Evolutionary conservation across 2,329 filamentous ascomycete species (phyloP).

Genomic region (Penicillium sp.): DNA sequence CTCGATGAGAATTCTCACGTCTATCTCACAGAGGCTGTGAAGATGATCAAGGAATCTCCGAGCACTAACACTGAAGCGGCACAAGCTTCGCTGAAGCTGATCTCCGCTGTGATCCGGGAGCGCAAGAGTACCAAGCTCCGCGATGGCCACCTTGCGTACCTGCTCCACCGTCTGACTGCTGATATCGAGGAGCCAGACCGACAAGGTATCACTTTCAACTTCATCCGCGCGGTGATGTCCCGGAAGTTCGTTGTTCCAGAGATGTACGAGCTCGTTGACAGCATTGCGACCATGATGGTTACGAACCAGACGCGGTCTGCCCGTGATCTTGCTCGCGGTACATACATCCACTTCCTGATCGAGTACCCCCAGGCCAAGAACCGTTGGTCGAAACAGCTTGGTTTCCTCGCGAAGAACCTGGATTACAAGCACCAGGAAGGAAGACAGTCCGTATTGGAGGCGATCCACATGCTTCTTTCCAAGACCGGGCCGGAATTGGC

Average conservation of each 20-base stretch:
- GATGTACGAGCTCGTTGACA: conserved; percentile 88
- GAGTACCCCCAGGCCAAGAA: conserved; percentile 92
- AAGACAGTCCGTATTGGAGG: conserved; percentile 88
- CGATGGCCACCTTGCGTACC: conserved; percentile 75
- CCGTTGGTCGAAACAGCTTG: conserved; percentile 83
- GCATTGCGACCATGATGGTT: conserved; percentile 88
- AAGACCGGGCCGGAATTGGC: conserved; percentile 81
- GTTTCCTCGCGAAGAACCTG: conserved; percentile 85
- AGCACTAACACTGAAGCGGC: conserved; percentile 79
- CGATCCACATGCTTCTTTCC: conserved; percentile 77
- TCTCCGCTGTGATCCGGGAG: conserved; percentile 81
- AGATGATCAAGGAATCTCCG: conserved; percentile 71
- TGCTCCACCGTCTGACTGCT: conserved; percentile 77
- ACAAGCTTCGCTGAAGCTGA: conserved; percentile 83
- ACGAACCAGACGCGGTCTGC: conserved; percentile 90
- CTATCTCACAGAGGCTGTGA: conserved; percentile 81
- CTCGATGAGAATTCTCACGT: conserved; percentile 71
- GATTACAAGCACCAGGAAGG: conserved; percentile 87
- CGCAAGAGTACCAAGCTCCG: conserved; percentile 72
- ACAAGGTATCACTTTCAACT: conserved; percentile 91
- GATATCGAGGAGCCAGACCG: conserved; percentile 91
- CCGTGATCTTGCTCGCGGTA: conserved; percentile 79
- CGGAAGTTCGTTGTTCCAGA: conserved; percentile 80
- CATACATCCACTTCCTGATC: conserved; percentile 90
- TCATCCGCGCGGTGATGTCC: conserved; percentile 81